These are phyloP conservation scores for Dryas octopetala DNA, from an alignment of 306 rosid genomes.

Conservation along the genomic window DNA sequence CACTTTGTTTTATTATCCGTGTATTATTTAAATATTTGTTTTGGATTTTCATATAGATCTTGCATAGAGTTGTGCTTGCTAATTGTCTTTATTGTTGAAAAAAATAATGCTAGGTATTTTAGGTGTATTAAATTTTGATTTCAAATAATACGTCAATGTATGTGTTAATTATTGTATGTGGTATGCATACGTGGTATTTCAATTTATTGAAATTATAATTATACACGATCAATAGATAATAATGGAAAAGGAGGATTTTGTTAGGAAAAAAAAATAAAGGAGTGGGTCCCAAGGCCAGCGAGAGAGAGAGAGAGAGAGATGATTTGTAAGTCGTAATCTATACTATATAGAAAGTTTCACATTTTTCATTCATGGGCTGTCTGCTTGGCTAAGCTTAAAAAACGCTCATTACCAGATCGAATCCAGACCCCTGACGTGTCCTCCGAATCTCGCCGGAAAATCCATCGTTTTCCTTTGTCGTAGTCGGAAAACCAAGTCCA, in stretches of 20 bases:
- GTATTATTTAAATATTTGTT: too few species aligned
- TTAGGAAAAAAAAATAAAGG: background rate
- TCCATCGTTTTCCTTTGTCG: conserved; percentile 10
- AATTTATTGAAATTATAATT: too few species aligned
- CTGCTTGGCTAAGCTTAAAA: background rate
- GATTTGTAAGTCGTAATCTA: background rate
- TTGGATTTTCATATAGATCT: background rate
- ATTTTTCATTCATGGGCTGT: conserved; percentile 8
- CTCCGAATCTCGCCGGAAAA: conserved; percentile 37
- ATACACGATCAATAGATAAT: background rate
- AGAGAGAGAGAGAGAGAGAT: conserved; percentile 4
- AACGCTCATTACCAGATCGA: conserved; percentile 13
- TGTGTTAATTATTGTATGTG: too few species aligned
- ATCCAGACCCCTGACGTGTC: conserved; percentile 35
- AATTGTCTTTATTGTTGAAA: background rate
- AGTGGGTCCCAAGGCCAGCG: background rate
- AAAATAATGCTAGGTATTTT: background rate
- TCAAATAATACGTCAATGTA: too few species aligned
- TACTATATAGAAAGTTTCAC: background rate
- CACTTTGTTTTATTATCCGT: too few species aligned
- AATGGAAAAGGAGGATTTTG: background rate
- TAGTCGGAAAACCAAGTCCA: conserved; percentile 24
- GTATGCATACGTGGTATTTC: too few species aligned
- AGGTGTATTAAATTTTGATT: too few species aligned
- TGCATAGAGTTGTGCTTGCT: background rate